Conservation (phyloP, 139 green algal species). For the Chlorella sp. region DNA sequence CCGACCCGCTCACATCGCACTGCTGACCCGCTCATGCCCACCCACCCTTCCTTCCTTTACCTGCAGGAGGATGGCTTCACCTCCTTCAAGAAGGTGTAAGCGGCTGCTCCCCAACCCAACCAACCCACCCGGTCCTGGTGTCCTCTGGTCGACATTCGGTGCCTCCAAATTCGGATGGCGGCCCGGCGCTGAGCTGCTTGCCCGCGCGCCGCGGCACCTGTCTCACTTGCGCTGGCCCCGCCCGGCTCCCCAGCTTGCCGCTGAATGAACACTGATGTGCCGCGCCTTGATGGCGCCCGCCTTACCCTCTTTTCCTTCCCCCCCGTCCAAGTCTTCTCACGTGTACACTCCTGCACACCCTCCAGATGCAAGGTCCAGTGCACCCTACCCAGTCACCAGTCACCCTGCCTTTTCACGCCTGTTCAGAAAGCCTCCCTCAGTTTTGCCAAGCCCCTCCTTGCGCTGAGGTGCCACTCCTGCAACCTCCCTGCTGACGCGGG, state of each 20-base stretch:
- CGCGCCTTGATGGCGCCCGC: too few relatives aligned
- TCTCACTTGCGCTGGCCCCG: not conserved
- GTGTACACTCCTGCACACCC: too few relatives aligned
- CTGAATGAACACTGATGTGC: too few relatives aligned
- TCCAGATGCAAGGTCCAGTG: too few relatives aligned
- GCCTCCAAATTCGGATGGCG: too few relatives aligned
- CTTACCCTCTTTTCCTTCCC: too few relatives aligned
- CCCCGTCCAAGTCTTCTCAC: too few relatives aligned
- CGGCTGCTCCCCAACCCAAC: not conserved
- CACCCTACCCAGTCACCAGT: too few relatives aligned
- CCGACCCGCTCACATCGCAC: not conserved
- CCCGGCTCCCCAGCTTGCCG: not conserved
- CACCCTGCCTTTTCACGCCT: not conserved
- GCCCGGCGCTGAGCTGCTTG: not conserved
- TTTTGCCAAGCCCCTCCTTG: not conserved
- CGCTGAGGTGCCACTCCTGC: not conserved
- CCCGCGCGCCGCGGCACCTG: not conserved
- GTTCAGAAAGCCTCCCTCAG: not conserved
- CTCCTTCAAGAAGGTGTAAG: not conserved
- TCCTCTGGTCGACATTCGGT: too few relatives aligned
- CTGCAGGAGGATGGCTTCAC: conserved; percentile 5
- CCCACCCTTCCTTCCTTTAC: not conserved
- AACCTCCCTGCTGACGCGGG: too few relatives aligned
- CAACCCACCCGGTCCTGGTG: not conserved
- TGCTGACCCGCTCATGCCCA: not conserved